These are phyloP conservation scores for Rosa persica DNA, from an alignment of 306 rosid genomes.

Conservation along the genomic window DNA sequence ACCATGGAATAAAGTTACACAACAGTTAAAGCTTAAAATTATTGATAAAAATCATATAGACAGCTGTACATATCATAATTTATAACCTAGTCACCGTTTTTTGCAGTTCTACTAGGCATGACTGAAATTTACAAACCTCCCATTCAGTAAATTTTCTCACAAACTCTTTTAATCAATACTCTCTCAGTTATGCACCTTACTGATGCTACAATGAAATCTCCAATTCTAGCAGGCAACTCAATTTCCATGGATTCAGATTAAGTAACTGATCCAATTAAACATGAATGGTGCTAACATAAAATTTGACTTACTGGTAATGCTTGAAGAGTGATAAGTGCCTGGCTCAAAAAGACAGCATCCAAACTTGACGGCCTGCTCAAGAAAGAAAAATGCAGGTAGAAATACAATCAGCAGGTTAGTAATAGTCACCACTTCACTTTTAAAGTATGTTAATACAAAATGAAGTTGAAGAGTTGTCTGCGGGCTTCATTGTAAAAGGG, in stretches of 20 bases:
- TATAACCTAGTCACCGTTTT: background rate
- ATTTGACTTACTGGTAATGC: slow-evolving; percentile 82
- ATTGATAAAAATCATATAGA: background rate
- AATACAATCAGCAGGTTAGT: slow-evolving; percentile 9
- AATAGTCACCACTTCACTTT: slow-evolving; percentile 7
- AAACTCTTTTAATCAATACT: background rate
- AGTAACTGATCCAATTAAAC: background rate
- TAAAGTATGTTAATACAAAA: slow-evolving; percentile 7
- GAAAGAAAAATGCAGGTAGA: slow-evolving; percentile 24
- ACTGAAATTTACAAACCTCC: background rate
- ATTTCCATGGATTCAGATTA: background rate
- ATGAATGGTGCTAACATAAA: background rate
- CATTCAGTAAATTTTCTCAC: background rate
- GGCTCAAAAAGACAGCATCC: slow-evolving; percentile 89
- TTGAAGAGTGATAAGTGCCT: slow-evolving; percentile 66
- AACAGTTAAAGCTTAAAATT: background rate
- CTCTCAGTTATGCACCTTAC: background rate
- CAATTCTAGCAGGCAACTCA: background rate
- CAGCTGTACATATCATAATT: background rate
- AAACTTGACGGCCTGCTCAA: slow-evolving; percentile 83
- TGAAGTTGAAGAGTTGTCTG: background rate
- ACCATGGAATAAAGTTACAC: background rate
- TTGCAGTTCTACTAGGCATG: background rate
- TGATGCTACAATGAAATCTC: background rate
- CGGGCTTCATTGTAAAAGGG: slow-evolving; percentile 11